A percentile compares a stretch with the other conserved stretches of the same genome.
phyloP scores from a whole-genome alignment of 2,329 filamentous ascomycete species.

The Diaporthe ampelina region DNA sequence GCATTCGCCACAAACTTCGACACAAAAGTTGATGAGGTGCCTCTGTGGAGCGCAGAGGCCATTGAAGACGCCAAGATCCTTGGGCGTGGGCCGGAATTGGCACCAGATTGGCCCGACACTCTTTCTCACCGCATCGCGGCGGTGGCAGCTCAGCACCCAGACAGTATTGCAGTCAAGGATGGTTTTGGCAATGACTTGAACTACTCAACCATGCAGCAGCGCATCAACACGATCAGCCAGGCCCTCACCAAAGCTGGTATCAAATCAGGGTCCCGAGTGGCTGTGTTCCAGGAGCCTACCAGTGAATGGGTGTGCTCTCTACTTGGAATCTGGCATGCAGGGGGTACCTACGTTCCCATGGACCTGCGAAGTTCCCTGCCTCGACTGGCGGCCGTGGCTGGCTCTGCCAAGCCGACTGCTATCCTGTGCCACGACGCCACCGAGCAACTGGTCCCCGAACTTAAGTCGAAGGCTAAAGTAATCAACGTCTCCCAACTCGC shows the following conservation, averaged over 20 bases:
- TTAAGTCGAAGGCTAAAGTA: neutral
- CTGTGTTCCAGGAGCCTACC: slow-evolving; percentile 56
- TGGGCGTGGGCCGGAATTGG: slow-evolving; percentile 40
- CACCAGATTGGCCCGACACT: slow-evolving; percentile 51
- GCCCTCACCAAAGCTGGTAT: slow-evolving; percentile 45
- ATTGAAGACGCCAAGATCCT: slow-evolving; percentile 21
- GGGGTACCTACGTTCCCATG: slow-evolving; percentile 56
- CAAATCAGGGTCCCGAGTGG: slow-evolving; percentile 46
- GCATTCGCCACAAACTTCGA: slow-evolving; percentile 19
- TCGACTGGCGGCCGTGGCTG: slow-evolving; percentile 50
- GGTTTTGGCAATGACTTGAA: slow-evolving; percentile 46
- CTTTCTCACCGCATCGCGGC: slow-evolving; percentile 54
- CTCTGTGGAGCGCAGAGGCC: slow-evolving; percentile 42
- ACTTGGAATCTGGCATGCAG: slow-evolving; percentile 56
- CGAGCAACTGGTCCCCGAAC: neutral
- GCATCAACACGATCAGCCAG: slow-evolving; percentile 52
- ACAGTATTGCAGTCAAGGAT: slow-evolving; percentile 43
- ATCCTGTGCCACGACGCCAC: slow-evolving; percentile 44
- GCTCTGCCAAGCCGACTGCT: slow-evolving; percentile 48
- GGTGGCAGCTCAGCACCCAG: slow-evolving; percentile 45
- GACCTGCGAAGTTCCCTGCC: slow-evolving; percentile 51
- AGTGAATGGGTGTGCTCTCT: slow-evolving; percentile 54
- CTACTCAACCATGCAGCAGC: slow-evolving; percentile 53
- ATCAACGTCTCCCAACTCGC: slow-evolving; percentile 3
- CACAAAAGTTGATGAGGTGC: slow-evolving; percentile 37